Evolutionary conservation across 2,329 filamentous ascomycete genomes (phyloP).

Genomic region (Penicillium sp.): DNA sequence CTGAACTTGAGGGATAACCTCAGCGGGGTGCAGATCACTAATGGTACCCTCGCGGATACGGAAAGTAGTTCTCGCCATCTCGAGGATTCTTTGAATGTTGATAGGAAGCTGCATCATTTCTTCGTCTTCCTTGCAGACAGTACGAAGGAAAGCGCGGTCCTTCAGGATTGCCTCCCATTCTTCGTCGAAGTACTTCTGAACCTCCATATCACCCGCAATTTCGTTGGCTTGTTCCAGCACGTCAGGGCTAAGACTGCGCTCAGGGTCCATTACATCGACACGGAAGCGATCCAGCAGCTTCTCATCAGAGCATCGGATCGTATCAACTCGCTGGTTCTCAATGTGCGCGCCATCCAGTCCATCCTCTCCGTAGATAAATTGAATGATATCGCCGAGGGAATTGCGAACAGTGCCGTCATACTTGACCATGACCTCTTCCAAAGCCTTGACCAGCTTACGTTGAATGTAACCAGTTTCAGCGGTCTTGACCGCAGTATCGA

Average conservation of each 20-base stretch:
- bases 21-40: conserved; percentile 84
- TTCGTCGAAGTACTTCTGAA: conserved; percentile 81
- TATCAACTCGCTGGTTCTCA: conserved; percentile 87
- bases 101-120: conserved; percentile 88
- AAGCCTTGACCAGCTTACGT: conserved; percentile 93
- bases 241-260: conserved; percentile 63
- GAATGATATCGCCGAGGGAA: conserved; percentile 91
- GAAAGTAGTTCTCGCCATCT: conserved; percentile 87
- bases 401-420: conserved; percentile 98
- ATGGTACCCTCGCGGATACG: conserved; percentile 81
- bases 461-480: conserved; percentile 99
- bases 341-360: conserved; percentile 92
- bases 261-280: conserved; percentile 78
- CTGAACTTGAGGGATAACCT: conserved; percentile 79
- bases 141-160: conserved; percentile 75
- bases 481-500: conserved; percentile 99
- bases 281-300: conserved; percentile 80
- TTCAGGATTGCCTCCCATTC: conserved; percentile 77
- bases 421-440: conserved; percentile 96
- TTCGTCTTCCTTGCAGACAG: conserved; percentile 73
- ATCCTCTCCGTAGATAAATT: conserved; percentile 97
- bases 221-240: conserved; percentile 84
- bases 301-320: conserved; percentile 74
- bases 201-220: conserved; percentile 80
- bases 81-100: conserved; percentile 86